These are phyloP conservation scores for Monosporozyma aerobia DNA, from an alignment of 805 yeast genomes.

Conservation along the genomic window DNA sequence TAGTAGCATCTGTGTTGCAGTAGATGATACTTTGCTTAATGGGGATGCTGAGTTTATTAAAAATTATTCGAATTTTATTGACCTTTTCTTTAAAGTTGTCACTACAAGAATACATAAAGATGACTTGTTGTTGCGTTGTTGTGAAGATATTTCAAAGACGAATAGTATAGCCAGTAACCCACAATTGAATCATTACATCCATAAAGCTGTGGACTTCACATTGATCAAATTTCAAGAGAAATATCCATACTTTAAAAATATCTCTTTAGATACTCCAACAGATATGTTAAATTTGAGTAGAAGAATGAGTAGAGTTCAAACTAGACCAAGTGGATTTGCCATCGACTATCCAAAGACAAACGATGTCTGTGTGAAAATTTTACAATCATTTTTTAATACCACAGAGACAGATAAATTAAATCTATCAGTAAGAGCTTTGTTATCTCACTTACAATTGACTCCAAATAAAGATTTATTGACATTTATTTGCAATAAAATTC, in stretches of 20 bases:
- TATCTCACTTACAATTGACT: slow-evolving; percentile 34
- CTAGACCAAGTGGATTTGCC: slow-evolving; percentile 21
- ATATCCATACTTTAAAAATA: slow-evolving; percentile 15
- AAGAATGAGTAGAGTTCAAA: slow-evolving; percentile 26
- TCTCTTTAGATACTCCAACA: slow-evolving; percentile 7
- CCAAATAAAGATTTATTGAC: slow-evolving; percentile 41
- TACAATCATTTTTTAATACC: slow-evolving; percentile 57
- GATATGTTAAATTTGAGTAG: slow-evolving; percentile 10
- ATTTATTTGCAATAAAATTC: slow-evolving; percentile 66
- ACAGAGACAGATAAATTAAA: slow-evolving; percentile 51
- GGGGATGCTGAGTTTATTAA: slow-evolving; percentile 55
- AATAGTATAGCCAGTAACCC: slow-evolving; percentile 24
- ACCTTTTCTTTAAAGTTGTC: slow-evolving; percentile 23
- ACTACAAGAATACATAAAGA: slow-evolving; percentile 20
- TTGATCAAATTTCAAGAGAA: slow-evolving; percentile 22
- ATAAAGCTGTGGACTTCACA: slow-evolving; percentile 18
- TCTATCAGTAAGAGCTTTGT: slow-evolving; percentile 44
- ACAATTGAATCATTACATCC: slow-evolving; percentile 20
- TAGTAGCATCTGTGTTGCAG: slow-evolving; percentile 37
- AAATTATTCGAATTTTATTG: slow-evolving; percentile 33
- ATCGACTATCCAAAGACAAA: slow-evolving; percentile 16
- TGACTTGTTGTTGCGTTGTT: slow-evolving; percentile 24
- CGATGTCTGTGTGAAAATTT: slow-evolving; percentile 33
- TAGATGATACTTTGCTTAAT: slow-evolving; percentile 53
- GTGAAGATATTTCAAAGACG: slow-evolving; percentile 25